phyloP scores from a whole-genome alignment of 106 monocot genomes.

The Posidonia australis region DNA sequence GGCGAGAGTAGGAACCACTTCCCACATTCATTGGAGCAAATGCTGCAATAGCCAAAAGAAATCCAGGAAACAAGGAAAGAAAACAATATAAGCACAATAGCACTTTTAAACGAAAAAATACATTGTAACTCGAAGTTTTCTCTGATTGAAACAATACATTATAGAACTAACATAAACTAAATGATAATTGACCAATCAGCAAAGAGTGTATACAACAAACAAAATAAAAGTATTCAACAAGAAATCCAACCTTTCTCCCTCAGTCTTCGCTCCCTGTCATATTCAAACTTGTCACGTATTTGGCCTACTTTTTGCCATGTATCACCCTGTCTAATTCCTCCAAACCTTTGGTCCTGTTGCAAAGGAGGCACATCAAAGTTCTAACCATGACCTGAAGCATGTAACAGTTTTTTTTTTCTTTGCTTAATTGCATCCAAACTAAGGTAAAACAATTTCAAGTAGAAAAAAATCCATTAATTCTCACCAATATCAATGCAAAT shows the following conservation, averaged over 20 bases:
- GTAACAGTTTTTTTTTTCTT: no score
- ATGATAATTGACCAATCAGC: no score
- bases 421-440: no score
- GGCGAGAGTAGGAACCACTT: not conserved
- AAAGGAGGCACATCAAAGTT: not conserved
- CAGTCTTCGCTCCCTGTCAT: conserved; percentile 89
- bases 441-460: no score
- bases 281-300: conserved; percentile 92
- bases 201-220: not conserved
- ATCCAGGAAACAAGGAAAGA: not conserved
- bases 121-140: no score
- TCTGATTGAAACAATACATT: no score
- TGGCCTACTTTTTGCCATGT: conserved; percentile 58
- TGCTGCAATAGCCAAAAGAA: not conserved
- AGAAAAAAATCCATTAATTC: no score
- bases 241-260: conserved; percentile 62
- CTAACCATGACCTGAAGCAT: not conserved
- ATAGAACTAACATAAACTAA: no score
- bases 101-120: no score
- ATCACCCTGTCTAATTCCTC: conserved; percentile 23
- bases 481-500: no score
- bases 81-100: not conserved
- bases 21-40: conserved; percentile 5
- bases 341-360: conserved; percentile 10
- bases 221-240: not conserved